Base-by-base conservation (phyloP, 139 green algal species). In the Chlamydomonas eustigma region DNA sequence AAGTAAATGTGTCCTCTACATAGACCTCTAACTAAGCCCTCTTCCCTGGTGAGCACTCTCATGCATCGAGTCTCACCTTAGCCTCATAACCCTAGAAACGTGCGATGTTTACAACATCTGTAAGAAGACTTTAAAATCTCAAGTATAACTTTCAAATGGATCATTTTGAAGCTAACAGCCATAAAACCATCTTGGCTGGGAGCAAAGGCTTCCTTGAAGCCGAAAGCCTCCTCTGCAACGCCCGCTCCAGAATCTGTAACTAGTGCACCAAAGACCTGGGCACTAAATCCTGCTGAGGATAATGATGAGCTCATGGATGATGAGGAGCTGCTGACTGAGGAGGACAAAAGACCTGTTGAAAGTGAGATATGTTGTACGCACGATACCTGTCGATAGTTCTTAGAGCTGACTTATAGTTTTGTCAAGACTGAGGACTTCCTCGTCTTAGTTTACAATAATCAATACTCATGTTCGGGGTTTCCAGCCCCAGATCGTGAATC, bases 221-320 rank as follows among this genome's bases (percentile, higher is more conserved):
- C 88, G 6, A 89, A 89, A 74, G 68, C 37, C 25, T 72, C 58
- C 31, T 58, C 70, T 37, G 28, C 71, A 28, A 50, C 18, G 44
- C 37, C 80, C 39, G 32, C 82, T 2, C 64, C 78, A 18, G 25
- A 5, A 37, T 4, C 65, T 30, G 74, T 73, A 39, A 67, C 58
- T 2, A 84, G 81, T 80, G 78, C 73, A 0, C 81, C 80, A 25
- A 70, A 82, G 71, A 64, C 75, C 50, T 83, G 67, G 38, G 71
- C 76, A 2, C 69, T 82, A 33, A 78, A 73, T 37, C n/a, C n/a
- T n/a, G 74, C 77, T 1, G 86, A 85, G n/a, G 87, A 93, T 30
- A 85, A 89, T 28, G 94, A 96, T 24, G 94, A 97, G 71, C 76
- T 98, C 12, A 44, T 98, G 31, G 95, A 98, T 73, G 95, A 99